These are phyloP conservation scores for Knoxdaviesia proteae DNA, from an alignment of 2,329 filamentous ascomycete species.

Conservation along the genomic window DNA sequence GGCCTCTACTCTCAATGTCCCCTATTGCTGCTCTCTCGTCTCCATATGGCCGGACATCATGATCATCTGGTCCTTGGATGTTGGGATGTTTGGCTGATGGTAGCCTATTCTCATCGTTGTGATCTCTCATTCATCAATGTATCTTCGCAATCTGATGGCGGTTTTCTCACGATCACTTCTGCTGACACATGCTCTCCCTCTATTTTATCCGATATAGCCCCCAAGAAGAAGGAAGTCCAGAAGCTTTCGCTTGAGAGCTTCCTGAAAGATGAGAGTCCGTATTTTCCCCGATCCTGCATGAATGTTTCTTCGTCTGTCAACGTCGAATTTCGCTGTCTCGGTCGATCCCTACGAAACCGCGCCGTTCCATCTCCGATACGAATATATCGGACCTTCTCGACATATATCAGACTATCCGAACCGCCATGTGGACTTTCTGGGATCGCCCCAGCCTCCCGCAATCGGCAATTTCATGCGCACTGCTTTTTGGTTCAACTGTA, in stretches of 20 bases:
- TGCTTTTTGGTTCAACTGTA: too few relatives aligned
- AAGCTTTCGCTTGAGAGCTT: slow-evolving; percentile 98
- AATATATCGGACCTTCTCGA: neutral
- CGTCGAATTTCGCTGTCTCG: too few relatives aligned
- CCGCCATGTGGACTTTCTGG: too few relatives aligned
- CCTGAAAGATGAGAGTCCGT: slow-evolving; percentile 75
- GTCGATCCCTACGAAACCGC: neutral
- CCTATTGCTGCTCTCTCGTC: too few relatives aligned
- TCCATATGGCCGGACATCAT: too few relatives aligned
- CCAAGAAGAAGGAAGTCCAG: slow-evolving; percentile 80
- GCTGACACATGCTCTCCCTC: slow-evolving; percentile 3
- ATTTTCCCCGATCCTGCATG: slow-evolving; percentile 1
- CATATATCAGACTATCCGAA: neutral
- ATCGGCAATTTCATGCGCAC: too few relatives aligned
- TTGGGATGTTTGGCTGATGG: too few relatives aligned
- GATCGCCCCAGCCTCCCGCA: too few relatives aligned
- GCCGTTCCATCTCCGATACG: neutral
- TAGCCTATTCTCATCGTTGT: neutral
- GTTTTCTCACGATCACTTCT: neutral
- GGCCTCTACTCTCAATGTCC: too few relatives aligned
- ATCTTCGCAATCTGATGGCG: neutral
- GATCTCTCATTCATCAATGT: neutral
- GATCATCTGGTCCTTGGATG: too few relatives aligned
- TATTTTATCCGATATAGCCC: slow-evolving; percentile 34
- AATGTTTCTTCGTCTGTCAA: too few relatives aligned